Evolutionary conservation across 768 basidiomycete genomes (phyloP), one percentile per base, ranked within the genome.

Genomic region (Roridomyces roridus): DNA sequence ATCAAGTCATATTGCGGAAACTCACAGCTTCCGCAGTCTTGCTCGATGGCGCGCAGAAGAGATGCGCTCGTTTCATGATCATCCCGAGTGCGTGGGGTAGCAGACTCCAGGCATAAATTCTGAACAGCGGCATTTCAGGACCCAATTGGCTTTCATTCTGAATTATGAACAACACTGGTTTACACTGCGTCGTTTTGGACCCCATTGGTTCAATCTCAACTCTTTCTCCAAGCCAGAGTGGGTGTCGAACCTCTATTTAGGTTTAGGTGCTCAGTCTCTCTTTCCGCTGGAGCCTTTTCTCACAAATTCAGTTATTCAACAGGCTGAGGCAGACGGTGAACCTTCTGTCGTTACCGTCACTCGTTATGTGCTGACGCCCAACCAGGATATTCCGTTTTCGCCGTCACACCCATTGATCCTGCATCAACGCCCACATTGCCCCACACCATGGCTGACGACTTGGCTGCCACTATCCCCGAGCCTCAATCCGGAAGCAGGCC

Each of bases 121-220:
- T 23, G 25, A 49, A n/a, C 23, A 6, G 28, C 18, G 23, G 40
- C 12, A 50, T 10, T 37, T 20, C 55, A 96, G 94, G 65, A 78
- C 82, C 7, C 92, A 96, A 69, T 81, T 90, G 28, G 95, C 86
- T 3, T 97, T 95, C 68, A 88, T 97, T 53, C 81, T 97, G 29
- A 93, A 97, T 68, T 81, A 89, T 41, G 78, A 88, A 43, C 87
- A 91, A 49, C 95, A 96, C 65, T 97, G 95, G 95, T 92, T 91
- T 67, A 89, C 69, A 71, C 15, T 84, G 78, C 28, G 74, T 78
- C 47, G 87, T 84, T 12, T 62, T 29, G 61, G 61, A 8, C 52
- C 51, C 18, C 86, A 92, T 69, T 95, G 93, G 93, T 94, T 92
- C 74, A 94, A 96, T 69, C 79, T 96, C 10, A 90, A 96, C 67